Percentiles rank a stretch among this genome's conserved stretches.
These are phyloP conservation scores for Mortierella sp. DNA, from an alignment of 371 early-diverging fungal species.

Conservation along the genomic window DNA sequence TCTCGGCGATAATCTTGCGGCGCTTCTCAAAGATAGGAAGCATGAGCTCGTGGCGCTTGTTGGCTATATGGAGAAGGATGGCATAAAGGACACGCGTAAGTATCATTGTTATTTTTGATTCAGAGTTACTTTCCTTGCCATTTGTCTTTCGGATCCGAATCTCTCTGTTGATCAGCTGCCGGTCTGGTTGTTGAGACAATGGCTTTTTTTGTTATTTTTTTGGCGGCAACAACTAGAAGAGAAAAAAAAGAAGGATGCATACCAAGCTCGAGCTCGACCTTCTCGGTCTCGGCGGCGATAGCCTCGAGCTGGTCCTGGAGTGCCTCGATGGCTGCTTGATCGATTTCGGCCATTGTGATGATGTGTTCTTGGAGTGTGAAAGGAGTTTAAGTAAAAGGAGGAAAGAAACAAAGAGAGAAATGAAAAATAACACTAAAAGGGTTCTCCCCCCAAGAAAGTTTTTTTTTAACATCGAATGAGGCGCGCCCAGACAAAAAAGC, in stretches of 20 bases:
- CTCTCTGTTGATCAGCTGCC: background rate
- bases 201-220: too few relatives aligned
- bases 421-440: background rate
- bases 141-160: conserved; percentile 1
- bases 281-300: conserved; percentile 51
- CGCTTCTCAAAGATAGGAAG: conserved; percentile 69
- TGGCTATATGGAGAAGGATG: conserved; percentile 22
- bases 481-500: background rate
- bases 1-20: conserved; percentile 67
- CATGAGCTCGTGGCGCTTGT: conserved; percentile 63
- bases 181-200: background rate
- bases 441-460: background rate
- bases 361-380: conserved; percentile 2
- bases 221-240: background rate
- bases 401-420: background rate
- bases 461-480: conserved; percentile 1
- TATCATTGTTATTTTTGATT: too few relatives aligned
- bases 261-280: conserved; percentile 60
- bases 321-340: conserved; percentile 58
- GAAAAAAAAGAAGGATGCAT: background rate
- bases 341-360: conserved; percentile 57
- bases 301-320: conserved; percentile 57
- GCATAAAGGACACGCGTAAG: conserved; percentile 8
- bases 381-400: conserved; percentile 1
- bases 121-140: background rate